Evolutionary conservation across 2,329 filamentous ascomycete species (phyloP), one percentile per base, ranked within the genome.

Genomic region (Cercospora sp.): DNA sequence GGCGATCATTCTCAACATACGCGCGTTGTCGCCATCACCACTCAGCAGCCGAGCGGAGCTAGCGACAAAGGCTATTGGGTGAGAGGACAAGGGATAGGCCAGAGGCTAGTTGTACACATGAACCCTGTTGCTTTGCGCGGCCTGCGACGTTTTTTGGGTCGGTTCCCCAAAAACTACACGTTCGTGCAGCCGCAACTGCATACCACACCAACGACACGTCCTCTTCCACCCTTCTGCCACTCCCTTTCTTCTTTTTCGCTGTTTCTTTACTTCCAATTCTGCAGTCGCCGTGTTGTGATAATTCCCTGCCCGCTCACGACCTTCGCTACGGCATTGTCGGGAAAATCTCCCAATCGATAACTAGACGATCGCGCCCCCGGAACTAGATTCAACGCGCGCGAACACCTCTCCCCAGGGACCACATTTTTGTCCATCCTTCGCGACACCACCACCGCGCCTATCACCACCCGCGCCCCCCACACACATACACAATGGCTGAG

Each of bases 401-500:
- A 51, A 23, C 18, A 18, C 42, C 20, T 23, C 45, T 23, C 20
- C 45, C 45, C 45, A 20, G 36, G 36, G 36, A 42, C 20, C 45
- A 23, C 45, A 51, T 23, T 23, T 23, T 23, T 23, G 45, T 42
- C 36, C 36, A 16, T 42, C 36, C 45, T 20, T 51, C 45, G 18
- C 45, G 12, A 20, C 18, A 23, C 20, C 45, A 51, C 33, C 20
- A 61, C 39, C 36, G 26, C 36, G 10, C 59, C 13, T 20, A 31
- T 6, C 36, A 23, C 12, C 13, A n/a, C 62, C 20, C 62, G 20
- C 51, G 23, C 18, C 5, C 48, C 39, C 63, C 30, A 67, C 51
- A 18, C 73, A 77, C 69, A 77, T 83, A 79, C 70, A 91, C 90
- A 88, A 91, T 86, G 78, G 84, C 91, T 79, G 91, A 97, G 81